These are phyloP conservation scores for Blastobotrys arbuscula DNA, from an alignment of 1,139 yeast genomes.

Conservation along the genomic window DNA sequence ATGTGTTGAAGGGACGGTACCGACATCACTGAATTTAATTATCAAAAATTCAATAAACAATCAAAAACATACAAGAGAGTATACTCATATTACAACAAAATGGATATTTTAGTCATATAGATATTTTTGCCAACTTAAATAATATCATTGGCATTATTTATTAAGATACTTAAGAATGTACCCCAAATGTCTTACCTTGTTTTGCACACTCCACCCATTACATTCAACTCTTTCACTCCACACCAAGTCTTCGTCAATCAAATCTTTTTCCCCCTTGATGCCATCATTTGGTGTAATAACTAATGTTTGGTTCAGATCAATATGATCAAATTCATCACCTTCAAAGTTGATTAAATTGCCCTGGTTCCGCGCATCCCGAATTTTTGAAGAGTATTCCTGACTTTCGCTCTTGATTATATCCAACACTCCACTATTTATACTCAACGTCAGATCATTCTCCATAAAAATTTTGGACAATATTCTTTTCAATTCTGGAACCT, in stretches of 20 bases:
- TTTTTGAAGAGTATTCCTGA: constrained; percentile 26
- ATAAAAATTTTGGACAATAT: constrained; percentile 59
- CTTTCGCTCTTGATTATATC: constrained; percentile 60
- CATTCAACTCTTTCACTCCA: constrained; percentile 8
- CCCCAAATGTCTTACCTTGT: constrained; percentile 34
- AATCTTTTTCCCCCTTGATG: constrained; percentile 29
- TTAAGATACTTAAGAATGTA: constrained; percentile 21
- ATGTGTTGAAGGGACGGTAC: not conserved
- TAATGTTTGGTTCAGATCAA: constrained; percentile 3
- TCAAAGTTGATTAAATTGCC: constrained; percentile 17
- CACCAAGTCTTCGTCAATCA: constrained; percentile 26
- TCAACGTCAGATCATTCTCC: constrained; percentile 56
- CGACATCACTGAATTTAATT: not conserved
- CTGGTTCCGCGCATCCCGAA: constrained; percentile 17
- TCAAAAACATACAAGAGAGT: too few relatives aligned
- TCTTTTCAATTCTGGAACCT: constrained; percentile 58
- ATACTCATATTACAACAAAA: too few relatives aligned
- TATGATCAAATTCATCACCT: not conserved
- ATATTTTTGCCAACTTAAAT: too few relatives aligned
- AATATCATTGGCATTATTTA: too few relatives aligned
- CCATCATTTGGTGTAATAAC: constrained; percentile 18
- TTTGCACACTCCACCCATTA: constrained; percentile 24
- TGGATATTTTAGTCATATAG: too few relatives aligned
- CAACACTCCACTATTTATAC: constrained; percentile 55
- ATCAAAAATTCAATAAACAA: too few relatives aligned